Evolutionary conservation across 2,329 filamentous ascomycete genomes (phyloP), one percentile per base, ranked within the genome.

Genomic region (Neonectria punicea): DNA sequence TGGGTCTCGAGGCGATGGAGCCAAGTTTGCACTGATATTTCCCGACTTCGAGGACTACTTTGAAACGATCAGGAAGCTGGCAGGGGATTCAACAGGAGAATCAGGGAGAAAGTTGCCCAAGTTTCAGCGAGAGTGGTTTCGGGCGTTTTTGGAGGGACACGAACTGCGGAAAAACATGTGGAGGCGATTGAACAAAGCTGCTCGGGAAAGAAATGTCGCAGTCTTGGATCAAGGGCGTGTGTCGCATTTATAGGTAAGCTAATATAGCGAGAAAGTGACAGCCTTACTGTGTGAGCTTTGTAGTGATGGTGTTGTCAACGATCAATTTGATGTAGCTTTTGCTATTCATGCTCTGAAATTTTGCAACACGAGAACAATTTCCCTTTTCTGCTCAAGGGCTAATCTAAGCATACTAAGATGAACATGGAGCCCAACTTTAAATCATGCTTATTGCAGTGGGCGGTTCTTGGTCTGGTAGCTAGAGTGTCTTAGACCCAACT

Each of bases 1-100:
- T 16, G 77, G 77, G n/a, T 69, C 74, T 9, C 84, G 81, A 56
- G 88, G 88, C 0, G 88, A 90, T 65, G 86, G 87, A 0, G 76
- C 83, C 0, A 81, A 79, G 2, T 91, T 91, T 67, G 81, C 83
- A 0, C 78, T 87, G 2, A 74, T 91, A 4, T 85, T 84, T 64
- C 89, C 89, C 0, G 84, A 90, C 43, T 90, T 91, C 70, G 85
- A 89, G 65, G 83, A 86, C 13, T 91, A 91, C 70, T 91, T 92
- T 67, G 87, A 91, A 74, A 80, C 78, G 1, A 61, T 89, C n/a
- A 80, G 87, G 51, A 66, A 63, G 11, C 68, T 89, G 25, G 84
- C 86, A 1, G 86, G 86, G 0, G 80, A 83, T 47, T 79, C 80
- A 0, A 74, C 75, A 32, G 67, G 78, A 2, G 83, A 80, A 0